Evolutionary conservation across 768 basidiomycete species (phyloP).

Genomic region (Boletus reticulatus): DNA sequence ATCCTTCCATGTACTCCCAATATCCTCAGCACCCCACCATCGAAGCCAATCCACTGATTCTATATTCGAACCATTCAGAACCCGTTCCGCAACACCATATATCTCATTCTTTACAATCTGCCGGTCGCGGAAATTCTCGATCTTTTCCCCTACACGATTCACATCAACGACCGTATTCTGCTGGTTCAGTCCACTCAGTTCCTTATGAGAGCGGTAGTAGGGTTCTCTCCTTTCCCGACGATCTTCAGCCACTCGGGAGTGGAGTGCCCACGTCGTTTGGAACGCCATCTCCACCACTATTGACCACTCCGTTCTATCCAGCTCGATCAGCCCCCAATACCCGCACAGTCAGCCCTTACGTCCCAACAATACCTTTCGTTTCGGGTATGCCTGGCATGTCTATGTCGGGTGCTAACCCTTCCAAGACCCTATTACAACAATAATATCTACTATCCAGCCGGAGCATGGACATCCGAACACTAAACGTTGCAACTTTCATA

Average conservation of each 20-base stretch:
- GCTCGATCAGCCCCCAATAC: slow-evolving; percentile 6
- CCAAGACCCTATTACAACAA: slow-evolving; percentile 7
- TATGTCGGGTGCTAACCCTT: slow-evolving; percentile 8
- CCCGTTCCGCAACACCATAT: slow-evolving; percentile 9
- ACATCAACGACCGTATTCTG: slow-evolving; percentile 19
- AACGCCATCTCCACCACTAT: slow-evolving; percentile 25
- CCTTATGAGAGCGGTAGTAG: slow-evolving; percentile 11
- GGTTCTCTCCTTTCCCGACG: slow-evolving; percentile 10
- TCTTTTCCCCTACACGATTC: slow-evolving; percentile 8
- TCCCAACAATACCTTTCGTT: slow-evolving; percentile 6
- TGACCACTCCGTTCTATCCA: slow-evolving; percentile 33
- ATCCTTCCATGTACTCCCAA: slow-evolving; percentile 13
- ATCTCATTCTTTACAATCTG: slow-evolving; percentile 9
- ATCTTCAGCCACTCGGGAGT: slow-evolving; percentile 6
- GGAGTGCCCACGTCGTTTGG: slow-evolving; percentile 10
- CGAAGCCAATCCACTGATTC: slow-evolving; percentile 10
- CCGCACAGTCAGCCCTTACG: slow-evolving; percentile 6
- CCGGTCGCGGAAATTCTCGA: slow-evolving; percentile 4
- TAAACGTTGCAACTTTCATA: slow-evolving; percentile 8
- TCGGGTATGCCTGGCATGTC: slow-evolving; percentile 18
- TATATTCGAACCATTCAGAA: slow-evolving; percentile 18
- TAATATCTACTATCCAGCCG: not conserved
- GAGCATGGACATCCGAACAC: slow-evolving; percentile 2
- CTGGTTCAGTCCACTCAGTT: slow-evolving; percentile 17
- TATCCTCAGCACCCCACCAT: slow-evolving; percentile 10